Percentiles rank a stretch among this genome's conserved stretches.
Evolutionary conservation across 345 rosid genomes (phyloP).

Genomic region (Ailanthus altissimus): DNA sequence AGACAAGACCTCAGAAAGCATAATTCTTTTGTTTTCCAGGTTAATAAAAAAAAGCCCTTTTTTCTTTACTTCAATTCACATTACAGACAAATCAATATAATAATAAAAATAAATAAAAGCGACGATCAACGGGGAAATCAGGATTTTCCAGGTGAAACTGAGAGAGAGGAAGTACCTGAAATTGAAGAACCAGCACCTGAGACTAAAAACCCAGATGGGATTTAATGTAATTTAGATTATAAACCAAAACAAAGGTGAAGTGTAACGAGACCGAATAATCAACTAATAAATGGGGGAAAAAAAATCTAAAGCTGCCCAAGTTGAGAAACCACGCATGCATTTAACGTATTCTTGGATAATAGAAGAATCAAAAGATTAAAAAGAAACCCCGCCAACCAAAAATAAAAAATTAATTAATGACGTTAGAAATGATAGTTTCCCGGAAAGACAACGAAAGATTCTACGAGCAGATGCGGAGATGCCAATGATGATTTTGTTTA

Average conservation of each 20-base stretch:
- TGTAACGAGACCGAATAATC: background rate
- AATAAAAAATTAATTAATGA: background rate
- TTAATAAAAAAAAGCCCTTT: background rate
- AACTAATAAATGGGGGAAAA: slow-evolving; percentile 10
- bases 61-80: background rate
- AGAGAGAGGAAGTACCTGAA: slow-evolving; percentile 29
- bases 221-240: slow-evolving; percentile 13
- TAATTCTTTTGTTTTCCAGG: background rate
- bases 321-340: background rate
- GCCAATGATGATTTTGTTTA: background rate
- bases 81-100: background rate
- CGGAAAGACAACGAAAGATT: slow-evolving; percentile 4
- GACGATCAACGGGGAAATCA: background rate
- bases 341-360: background rate
- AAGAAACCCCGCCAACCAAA: background rate
- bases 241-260: slow-evolving; percentile 1
- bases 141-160: background rate
- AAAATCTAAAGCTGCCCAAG: background rate
- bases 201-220: slow-evolving; percentile 36
- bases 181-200: slow-evolving; percentile 32
- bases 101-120: background rate
- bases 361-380: background rate
- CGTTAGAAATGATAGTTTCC: background rate
- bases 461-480: slow-evolving; percentile 44
- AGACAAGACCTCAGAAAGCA: background rate